phyloP scores from a whole-genome alignment of 2,329 filamentous ascomycete genomes.

The Pseudocercospora fuligena region DNA sequence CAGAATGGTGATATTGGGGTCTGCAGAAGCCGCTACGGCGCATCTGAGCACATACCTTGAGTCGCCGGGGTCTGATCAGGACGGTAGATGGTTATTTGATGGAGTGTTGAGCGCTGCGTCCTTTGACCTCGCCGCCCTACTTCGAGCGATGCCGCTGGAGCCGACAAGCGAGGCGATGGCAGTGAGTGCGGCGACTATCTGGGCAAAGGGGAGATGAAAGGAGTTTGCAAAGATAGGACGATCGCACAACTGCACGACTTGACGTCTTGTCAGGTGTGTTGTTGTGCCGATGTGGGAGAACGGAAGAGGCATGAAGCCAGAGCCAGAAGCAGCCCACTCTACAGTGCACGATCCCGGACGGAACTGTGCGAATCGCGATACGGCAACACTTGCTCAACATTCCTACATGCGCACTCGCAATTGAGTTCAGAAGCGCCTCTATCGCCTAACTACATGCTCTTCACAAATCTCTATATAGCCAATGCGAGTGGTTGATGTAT shows the following conservation, averaged over 20 bases:
- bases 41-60: conserved; percentile 33
- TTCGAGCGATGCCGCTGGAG: conserved; percentile 5
- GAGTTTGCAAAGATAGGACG: conserved; percentile 18
- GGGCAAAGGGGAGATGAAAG: conserved; percentile 10
- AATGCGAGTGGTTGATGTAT: conserved; percentile 8
- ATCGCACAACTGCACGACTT: conserved; percentile 17
- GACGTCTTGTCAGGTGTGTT: conserved; percentile 18
- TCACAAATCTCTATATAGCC: neutral
- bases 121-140: conserved; percentile 34
- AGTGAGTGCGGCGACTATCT: conserved; percentile 5
- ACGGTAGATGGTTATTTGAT: conserved; percentile 34
- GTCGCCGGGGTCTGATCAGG: conserved; percentile 31
- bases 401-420: neutral
- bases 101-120: conserved; percentile 26
- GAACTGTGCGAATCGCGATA: neutral
- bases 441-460: neutral
- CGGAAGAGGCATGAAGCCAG: conserved; percentile 15
- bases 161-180: neutral
- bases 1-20: conserved; percentile 29
- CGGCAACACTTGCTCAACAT: conserved; percentile 5
- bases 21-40: conserved; percentile 20
- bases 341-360: neutral
- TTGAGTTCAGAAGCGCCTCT: neutral
- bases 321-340: conserved; percentile 5
- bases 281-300: conserved; percentile 22